phyloP scores from a whole-genome alignment of 169 alveolate genomes.

The Perkinsus marinus region DNA sequence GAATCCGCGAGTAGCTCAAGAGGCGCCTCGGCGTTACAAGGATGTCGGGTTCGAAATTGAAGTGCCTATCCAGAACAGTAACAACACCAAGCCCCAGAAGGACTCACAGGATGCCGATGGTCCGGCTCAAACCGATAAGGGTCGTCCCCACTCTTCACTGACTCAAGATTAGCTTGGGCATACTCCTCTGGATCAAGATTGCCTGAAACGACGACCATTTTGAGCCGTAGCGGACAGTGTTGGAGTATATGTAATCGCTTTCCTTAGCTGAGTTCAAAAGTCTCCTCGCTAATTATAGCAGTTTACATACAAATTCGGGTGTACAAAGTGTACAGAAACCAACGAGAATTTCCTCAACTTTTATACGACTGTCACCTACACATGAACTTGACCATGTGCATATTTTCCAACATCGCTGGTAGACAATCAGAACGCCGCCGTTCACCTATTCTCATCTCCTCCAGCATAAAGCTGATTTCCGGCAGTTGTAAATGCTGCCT shows the following conservation, averaged over 20 bases:
- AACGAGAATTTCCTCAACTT: no score
- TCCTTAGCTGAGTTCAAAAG: neutral
- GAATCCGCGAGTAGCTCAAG: slow-evolving; percentile 18
- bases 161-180: neutral
- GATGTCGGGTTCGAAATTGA: slow-evolving; percentile 4
- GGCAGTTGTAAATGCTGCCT: slow-evolving; percentile 29
- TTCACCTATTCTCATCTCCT: slow-evolving; percentile 28
- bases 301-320: no score
- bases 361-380: no score
- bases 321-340: no score
- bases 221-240: no score
- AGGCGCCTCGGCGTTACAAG: slow-evolving; percentile 43
- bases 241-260: no score
- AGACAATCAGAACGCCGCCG: neutral
- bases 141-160: neutral
- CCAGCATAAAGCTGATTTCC: slow-evolving; percentile 27
- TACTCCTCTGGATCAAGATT: neutral
- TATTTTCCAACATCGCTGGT: no score
- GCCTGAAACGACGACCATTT: neutral
- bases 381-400: no score
- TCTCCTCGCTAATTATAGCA: no score
- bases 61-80: neutral
- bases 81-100: neutral
- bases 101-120: slow-evolving; percentile 6
- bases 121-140: slow-evolving; percentile 14